Conservation (phyloP, 2,329 filamentous ascomycete species). For the Zalaria sp. region DNA sequence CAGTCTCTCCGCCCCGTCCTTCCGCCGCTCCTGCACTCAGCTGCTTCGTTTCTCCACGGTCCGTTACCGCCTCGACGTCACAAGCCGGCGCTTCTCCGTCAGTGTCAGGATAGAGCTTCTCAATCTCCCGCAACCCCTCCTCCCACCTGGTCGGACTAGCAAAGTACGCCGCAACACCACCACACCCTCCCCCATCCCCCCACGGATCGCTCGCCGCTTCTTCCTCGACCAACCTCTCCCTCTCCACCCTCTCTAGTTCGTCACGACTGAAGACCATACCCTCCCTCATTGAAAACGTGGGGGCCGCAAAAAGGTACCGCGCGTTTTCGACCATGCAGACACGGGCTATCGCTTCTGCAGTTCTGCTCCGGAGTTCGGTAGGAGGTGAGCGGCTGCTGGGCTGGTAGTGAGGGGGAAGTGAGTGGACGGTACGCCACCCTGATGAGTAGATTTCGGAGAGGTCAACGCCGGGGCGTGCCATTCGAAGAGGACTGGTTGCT, state of each 20-base stretch:
- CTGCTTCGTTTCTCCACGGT: too few relatives aligned
- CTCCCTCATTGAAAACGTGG: background rate
- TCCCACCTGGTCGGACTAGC: background rate
- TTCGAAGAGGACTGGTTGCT: too few relatives aligned
- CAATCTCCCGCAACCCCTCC: background rate
- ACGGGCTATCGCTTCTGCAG: background rate
- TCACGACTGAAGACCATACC: background rate
- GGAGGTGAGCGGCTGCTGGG: background rate
- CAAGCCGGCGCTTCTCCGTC: too few relatives aligned
- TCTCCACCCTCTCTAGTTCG: background rate
- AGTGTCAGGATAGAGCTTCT: background rate
- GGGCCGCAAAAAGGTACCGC: background rate
- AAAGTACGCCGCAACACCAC: background rate
- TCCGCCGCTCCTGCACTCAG: too few relatives aligned
- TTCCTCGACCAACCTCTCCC: background rate
- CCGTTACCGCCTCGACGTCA: too few relatives aligned
- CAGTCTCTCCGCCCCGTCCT: too few relatives aligned
- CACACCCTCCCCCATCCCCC: background rate
- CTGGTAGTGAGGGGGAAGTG: background rate
- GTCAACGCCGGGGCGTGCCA: too few relatives aligned
- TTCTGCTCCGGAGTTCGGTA: background rate
- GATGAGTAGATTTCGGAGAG: too few relatives aligned
- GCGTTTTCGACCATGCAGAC: background rate
- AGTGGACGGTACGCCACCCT: too few relatives aligned
- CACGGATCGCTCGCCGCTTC: background rate